Evolutionary conservation across 1,284 basidiomycete genomes (phyloP), one percentile per base, ranked within the genome.

Genomic region (Termitomyces sp.): DNA sequence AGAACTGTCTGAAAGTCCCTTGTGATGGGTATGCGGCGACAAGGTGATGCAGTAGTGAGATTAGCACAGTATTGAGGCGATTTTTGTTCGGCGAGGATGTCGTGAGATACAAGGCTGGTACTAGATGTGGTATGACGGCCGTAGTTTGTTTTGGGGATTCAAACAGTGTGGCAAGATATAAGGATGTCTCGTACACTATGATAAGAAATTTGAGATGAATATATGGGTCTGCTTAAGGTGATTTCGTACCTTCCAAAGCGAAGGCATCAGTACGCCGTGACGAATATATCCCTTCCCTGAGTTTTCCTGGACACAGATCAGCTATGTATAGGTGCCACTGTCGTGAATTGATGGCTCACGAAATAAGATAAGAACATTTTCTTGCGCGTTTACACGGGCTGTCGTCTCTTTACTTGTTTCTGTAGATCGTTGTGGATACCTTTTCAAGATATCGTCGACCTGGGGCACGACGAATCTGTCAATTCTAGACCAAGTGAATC

Each of bases 101-200:
- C 36, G 66, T 56, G 38, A 68, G 63, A 60, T 82, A 82, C 49
- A 82, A 62, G 31, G 73, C 65, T 1, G 80, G 76, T 21, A 84
- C 62, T n/a, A 87, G 74, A 59, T 80, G 77, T 2, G 80, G 75
- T 38, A 85, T 73, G 54, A 86, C 76, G 10, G 84, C 78, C 2
- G 76, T 77, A 5, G 80, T 79, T 67, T 89, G 82, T 28, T 72
- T 72, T 0, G 79, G 73, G 3, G 78, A 79, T 51, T 76, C 71
- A 69, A 87, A 89, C 15, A 86, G 60, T 21, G 79, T 70, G 21
- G 84, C 77, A 28, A 88, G 74, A 64, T 76, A 78, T n/a, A 89
- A 70, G 0, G 86, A 89, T 3, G 78, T 84, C 69, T 89, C 83
- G 64, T 88, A 88, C 4, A 80, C 86, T 88, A 62, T 15, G 40